phyloP scores from a whole-genome alignment of 192 early-diverging fungal species.

The Chytriomyces sp. region DNA sequence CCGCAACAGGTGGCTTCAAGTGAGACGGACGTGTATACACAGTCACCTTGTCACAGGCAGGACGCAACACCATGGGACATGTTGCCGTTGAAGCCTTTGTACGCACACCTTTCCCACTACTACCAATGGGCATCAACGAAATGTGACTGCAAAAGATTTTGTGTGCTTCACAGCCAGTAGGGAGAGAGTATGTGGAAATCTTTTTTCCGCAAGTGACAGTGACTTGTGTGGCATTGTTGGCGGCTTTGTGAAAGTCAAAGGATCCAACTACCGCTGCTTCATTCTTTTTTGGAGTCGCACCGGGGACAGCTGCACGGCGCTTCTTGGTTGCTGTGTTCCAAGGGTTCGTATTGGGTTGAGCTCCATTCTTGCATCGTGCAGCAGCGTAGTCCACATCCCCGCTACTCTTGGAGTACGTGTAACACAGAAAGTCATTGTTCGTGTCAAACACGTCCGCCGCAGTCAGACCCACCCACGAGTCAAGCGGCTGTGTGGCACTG shows the following conservation, averaged over 20 bases:
- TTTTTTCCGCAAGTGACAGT: neutral
- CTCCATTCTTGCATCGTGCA: neutral
- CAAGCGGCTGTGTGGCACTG: neutral
- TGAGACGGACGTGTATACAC: neutral
- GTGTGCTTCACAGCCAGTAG: neutral
- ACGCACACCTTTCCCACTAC: neutral
- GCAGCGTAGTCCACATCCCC: constrained; percentile 6
- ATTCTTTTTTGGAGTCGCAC: neutral
- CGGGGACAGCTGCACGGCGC: neutral
- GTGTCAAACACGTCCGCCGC: constrained; percentile 16
- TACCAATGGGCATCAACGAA: neutral
- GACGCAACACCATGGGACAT: neutral
- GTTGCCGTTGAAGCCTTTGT: no score
- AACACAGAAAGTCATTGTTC: constrained; percentile 15
- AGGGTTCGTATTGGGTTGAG: neutral
- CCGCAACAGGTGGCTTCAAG: neutral
- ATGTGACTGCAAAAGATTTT: neutral
- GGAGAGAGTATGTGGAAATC: neutral
- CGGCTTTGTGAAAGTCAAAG: neutral
- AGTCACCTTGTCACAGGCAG: neutral
- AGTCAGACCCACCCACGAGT: neutral
- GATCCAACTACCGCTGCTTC: neutral
- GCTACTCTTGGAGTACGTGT: constrained; percentile 25
- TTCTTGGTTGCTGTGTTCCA: neutral
- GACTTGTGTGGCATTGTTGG: neutral